Evolutionary conservation across 2,329 filamentous ascomycete species (phyloP), one percentile per base, ranked within the genome.

Genomic region (Phialophora macrospora): DNA sequence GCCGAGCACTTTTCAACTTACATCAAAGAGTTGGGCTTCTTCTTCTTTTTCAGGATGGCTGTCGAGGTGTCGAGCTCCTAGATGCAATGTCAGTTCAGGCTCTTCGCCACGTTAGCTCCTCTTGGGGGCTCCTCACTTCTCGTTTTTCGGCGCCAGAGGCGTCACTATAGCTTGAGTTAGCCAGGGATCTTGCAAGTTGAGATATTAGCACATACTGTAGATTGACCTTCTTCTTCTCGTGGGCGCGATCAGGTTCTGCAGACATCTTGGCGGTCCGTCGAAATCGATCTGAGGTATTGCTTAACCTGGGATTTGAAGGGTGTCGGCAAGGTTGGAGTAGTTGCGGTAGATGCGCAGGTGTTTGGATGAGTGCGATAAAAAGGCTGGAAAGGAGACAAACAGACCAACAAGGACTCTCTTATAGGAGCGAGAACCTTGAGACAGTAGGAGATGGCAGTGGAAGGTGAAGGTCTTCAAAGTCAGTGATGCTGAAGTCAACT

Each of bases 11-110:
- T 22, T 55, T 2, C 8, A 55, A 80, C 89, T 79, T 85, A 96
- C 93, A 99, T 96, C 79, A 99, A 83, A 77, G 94, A 96, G 83
- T 99, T 99, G 75, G 93, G 93, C 92, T 99, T 99, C 93, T 99
- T 99, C 90, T 99, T 99, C 87, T 98, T 98, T 85, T 97, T 98
- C 76, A 99, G 87, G 75, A 99, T 99, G 73, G 95, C 95, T 54
- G 95, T 99, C 60, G 95, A 88, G 69, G 90, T 92, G 77, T 97
- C 95, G 79, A 97, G 91, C 75, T 92, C 89, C 89, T 96, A 58
- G 5, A 55, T 2, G 30, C 12, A 4, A 4, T 17, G 62, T 69
- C 75, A 66, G 74, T 75, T 46, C 63, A 56, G 55, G 63, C 72
- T 65, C 73, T 71, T 72, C 68, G 73, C 66, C 71, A 67, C 60